phyloP scores from a whole-genome alignment of 257 asterid species.

The Cruciata laevipes region DNA sequence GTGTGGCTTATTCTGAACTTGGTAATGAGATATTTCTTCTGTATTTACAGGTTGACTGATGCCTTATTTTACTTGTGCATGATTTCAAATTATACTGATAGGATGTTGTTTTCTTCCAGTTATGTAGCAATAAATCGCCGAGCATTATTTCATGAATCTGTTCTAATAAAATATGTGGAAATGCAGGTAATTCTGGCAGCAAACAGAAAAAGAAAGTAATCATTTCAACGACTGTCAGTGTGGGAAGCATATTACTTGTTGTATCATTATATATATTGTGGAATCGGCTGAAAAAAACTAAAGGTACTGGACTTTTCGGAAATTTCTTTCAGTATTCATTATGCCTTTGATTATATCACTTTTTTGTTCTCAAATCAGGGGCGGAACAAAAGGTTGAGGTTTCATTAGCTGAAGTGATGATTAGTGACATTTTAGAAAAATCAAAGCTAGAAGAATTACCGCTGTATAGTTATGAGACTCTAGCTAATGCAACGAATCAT shows the following conservation, averaged over 20 bases:
- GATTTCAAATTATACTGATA: not conserved
- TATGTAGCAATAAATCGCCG: not conserved
- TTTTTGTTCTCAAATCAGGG: not conserved
- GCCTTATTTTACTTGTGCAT: not conserved
- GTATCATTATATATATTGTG: slow-evolving; percentile 24
- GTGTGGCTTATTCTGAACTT: slow-evolving; percentile 37
- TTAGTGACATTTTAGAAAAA: not conserved
- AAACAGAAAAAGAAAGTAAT: slow-evolving; percentile 20
- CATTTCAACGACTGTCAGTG: slow-evolving; percentile 22
- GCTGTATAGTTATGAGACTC: not conserved
- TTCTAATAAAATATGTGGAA: not conserved
- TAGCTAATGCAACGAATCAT: not conserved
- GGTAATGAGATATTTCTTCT: slow-evolving; percentile 23
- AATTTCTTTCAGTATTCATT: not conserved
- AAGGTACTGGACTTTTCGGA: slow-evolving; percentile 29
- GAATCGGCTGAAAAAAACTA: slow-evolving; percentile 31
- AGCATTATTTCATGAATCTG: not conserved
- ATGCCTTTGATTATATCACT: not conserved
- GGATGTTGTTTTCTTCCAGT: not conserved
- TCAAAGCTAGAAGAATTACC: not conserved
- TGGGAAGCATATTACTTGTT: slow-evolving; percentile 17
- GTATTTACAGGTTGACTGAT: not conserved
- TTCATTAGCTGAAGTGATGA: not conserved
- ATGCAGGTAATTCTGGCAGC: slow-evolving; percentile 18
- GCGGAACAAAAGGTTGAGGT: not conserved